phyloP scores from a whole-genome alignment of 202 grass and related monocot genomes.

The Musa balbisiana region DNA sequence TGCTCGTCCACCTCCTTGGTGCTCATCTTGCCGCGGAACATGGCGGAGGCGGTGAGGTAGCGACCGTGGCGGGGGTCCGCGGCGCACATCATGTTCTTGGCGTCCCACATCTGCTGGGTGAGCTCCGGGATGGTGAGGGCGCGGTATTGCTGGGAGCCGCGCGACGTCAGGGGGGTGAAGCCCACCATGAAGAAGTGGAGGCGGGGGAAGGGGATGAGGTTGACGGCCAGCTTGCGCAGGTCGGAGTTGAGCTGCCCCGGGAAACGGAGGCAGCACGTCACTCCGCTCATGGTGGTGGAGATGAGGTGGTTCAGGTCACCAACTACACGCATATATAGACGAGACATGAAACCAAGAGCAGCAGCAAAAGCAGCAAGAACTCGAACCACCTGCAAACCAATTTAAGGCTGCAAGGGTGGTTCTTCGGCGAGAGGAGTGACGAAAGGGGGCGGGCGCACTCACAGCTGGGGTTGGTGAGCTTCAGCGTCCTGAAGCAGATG shows the following conservation, averaged over 20 bases:
- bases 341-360: too few species aligned
- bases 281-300: constrained; percentile 31
- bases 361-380: too few species aligned
- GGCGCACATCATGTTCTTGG: constrained; percentile 34
- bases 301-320: constrained; percentile 30
- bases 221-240: constrained; percentile 28
- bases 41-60: constrained; percentile 33
- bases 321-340: background rate
- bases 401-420: too few species aligned
- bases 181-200: constrained; percentile 36
- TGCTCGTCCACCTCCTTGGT: constrained; percentile 33
- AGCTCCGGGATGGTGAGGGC: constrained; percentile 30
- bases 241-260: constrained; percentile 32
- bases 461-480: constrained; percentile 32
- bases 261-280: constrained; percentile 33
- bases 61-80: constrained; percentile 30
- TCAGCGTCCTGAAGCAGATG: constrained; percentile 22
- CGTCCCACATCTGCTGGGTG: constrained; percentile 34
- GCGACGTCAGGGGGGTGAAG: constrained; percentile 28
- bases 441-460: background rate
- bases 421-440: background rate
- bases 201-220: constrained; percentile 29
- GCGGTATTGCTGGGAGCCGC: constrained; percentile 30
- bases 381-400: too few species aligned
- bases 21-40: constrained; percentile 29